Conservation (phyloP, 2,329 filamentous ascomycete species). For the Alternaria solani region DNA sequence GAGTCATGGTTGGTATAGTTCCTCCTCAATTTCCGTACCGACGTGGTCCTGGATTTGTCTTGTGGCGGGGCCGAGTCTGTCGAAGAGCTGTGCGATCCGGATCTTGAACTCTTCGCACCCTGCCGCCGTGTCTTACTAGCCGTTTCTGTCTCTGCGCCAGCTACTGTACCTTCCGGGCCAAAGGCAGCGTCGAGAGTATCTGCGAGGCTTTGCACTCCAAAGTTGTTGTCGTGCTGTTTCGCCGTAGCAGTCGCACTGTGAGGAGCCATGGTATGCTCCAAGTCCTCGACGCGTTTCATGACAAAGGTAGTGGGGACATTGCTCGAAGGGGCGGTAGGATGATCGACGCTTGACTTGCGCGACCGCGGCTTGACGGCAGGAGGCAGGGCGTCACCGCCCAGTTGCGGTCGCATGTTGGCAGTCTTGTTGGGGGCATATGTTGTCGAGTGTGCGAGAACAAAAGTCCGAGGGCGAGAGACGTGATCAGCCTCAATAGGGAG, state of each 20-base stretch:
- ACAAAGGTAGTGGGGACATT: conserved; percentile 66
- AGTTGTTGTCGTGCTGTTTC: conserved; percentile 56
- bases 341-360: conserved; percentile 51
- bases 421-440: conserved; percentile 16
- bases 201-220: conserved; percentile 65
- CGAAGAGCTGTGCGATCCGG: conserved; percentile 35
- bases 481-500: conserved; percentile 12
- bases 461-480: conserved; percentile 7
- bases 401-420: conserved; percentile 44
- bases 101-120: conserved; percentile 37
- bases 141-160: conserved; percentile 36
- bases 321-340: conserved; percentile 38
- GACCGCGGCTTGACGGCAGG: conserved; percentile 42
- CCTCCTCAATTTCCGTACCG: conserved; percentile 31
- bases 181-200: conserved; percentile 60
- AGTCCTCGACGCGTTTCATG: conserved; percentile 62
- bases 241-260: conserved; percentile 21
- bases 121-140: conserved; percentile 38
- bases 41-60: conserved; percentile 32
- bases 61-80: conserved; percentile 24
- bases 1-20: conserved; percentile 33
- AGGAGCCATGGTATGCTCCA: conserved; percentile 52
- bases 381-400: conserved; percentile 48
- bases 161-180: conserved; percentile 35
- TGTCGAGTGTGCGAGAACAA: neutral